Conservation (phyloP, 495 filamentous ascomycete species). For the Podospora bellae-mahoneyi region DNA sequence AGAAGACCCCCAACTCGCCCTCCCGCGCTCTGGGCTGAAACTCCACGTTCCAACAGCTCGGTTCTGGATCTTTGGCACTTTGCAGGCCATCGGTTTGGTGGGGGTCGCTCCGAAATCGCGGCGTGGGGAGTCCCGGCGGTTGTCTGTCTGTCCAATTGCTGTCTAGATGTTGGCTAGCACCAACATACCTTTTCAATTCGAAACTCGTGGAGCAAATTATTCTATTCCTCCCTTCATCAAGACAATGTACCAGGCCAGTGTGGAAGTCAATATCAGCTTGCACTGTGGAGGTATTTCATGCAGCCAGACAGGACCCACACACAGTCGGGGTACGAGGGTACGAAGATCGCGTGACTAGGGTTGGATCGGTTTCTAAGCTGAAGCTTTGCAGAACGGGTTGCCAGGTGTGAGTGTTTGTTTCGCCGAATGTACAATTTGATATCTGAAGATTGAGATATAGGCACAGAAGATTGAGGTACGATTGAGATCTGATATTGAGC, state of each 20-base stretch:
- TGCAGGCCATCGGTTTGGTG: neutral
- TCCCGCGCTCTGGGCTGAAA: constrained; percentile 1
- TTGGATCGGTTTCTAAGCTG: neutral
- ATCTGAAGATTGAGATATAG: neutral
- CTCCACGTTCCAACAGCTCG: constrained; percentile 4
- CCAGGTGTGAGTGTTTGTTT: neutral
- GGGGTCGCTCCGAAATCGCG: neutral
- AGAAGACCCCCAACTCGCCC: neutral
- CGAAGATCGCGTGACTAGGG: neutral
- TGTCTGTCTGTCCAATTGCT: neutral
- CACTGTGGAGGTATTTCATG: neutral
- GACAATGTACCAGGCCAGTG: neutral
- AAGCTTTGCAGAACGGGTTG: neutral
- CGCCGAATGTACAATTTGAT: neutral
- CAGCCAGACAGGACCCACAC: neutral
- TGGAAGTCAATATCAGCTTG: neutral
- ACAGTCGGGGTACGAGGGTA: neutral
- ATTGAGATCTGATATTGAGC: no score
- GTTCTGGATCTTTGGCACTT: neutral
- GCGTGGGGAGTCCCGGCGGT: neutral
- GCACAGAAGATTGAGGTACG: no score
- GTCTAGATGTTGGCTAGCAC: neutral
- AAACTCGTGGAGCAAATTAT: neutral
- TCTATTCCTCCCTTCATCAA: neutral
- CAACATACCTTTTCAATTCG: neutral